Percentiles rank a stretch among this genome's conserved stretches.
These are phyloP conservation scores for Ascocoryne sarcoides DNA, from an alignment of 2,329 filamentous ascomycete genomes.

Conservation along the genomic window DNA sequence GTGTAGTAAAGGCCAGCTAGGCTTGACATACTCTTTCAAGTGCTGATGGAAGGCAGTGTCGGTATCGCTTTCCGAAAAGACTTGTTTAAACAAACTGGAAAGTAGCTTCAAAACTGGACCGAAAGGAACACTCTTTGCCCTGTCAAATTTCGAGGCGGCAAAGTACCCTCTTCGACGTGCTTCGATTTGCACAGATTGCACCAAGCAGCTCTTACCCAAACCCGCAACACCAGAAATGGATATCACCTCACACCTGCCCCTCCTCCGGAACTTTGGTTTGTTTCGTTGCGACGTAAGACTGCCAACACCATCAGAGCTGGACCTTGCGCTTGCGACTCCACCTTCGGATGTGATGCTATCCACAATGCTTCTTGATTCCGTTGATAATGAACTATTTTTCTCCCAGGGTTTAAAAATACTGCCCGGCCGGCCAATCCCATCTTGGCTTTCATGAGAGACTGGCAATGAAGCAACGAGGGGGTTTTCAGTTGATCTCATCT, in stretches of 20 bases:
- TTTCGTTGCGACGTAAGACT: slow-evolving; percentile 21
- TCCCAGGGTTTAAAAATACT: slow-evolving; percentile 18
- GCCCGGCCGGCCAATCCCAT: slow-evolving; percentile 8
- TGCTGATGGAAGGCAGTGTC: slow-evolving; percentile 54
- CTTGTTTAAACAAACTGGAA: slow-evolving; percentile 57
- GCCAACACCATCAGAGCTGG: slow-evolving; percentile 21
- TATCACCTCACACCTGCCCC: slow-evolving; percentile 55
- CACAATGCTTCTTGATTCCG: slow-evolving; percentile 5
- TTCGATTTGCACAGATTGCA: slow-evolving; percentile 53
- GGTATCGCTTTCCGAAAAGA: slow-evolving; percentile 57
- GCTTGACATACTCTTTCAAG: slow-evolving; percentile 53
- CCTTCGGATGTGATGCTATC: slow-evolving; percentile 13
- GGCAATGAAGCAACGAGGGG: no score
- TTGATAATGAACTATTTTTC: slow-evolving; percentile 16
- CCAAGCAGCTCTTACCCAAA: slow-evolving; percentile 55
- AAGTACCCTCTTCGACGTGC: slow-evolving; percentile 56
- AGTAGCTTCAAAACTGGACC: slow-evolving; percentile 54
- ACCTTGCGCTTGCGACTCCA: slow-evolving; percentile 5
- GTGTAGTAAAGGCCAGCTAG: slow-evolving; percentile 56
- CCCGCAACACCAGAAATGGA: slow-evolving; percentile 52
- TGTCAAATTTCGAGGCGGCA: slow-evolving; percentile 58
- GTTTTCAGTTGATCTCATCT: slow-evolving; percentile 9
- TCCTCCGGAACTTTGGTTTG: slow-evolving; percentile 43
- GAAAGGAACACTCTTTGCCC: slow-evolving; percentile 49
- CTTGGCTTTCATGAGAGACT: slow-evolving; percentile 16